Conservation (phyloP, 179 eudicot species). For the Camellia oleifera region DNA sequence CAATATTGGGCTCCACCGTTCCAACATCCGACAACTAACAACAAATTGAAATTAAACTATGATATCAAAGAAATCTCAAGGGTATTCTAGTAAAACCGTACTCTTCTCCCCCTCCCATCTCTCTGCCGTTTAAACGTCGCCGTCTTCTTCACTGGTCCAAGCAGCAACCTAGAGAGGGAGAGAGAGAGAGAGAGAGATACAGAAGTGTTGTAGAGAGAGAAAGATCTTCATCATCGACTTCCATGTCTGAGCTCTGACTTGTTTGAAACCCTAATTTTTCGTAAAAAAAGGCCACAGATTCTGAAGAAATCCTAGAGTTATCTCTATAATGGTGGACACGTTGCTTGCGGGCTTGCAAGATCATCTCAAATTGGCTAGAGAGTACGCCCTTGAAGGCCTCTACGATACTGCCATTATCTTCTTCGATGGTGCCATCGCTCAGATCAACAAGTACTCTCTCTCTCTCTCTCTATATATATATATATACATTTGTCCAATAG, state of each 20-base stretch:
- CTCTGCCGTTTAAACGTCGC: slow-evolving; percentile 36
- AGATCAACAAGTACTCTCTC: slow-evolving; percentile 79
- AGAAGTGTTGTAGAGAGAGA: not conserved
- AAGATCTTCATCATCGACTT: not conserved
- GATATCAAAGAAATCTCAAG: slow-evolving; percentile 4
- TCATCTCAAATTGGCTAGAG: slow-evolving; percentile 91
- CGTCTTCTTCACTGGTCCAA: slow-evolving; percentile 23
- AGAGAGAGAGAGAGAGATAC: not conserved
- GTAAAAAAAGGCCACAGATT: not conserved
- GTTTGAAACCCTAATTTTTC: slow-evolving; percentile 19
- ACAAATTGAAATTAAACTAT: not conserved
- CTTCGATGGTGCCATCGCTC: slow-evolving; percentile 98
- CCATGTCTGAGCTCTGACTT: not conserved
- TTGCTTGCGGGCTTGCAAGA: slow-evolving; percentile 81
- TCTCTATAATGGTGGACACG: slow-evolving; percentile 53
- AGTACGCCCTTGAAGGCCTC: slow-evolving; percentile 89
- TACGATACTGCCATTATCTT: slow-evolving; percentile 94
- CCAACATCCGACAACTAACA: not conserved
- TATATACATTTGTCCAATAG: not conserved
- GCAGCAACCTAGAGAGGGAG: not conserved
- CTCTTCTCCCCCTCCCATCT: slow-evolving; percentile 7
- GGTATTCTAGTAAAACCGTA: slow-evolving; percentile 18
- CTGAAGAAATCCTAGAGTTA: slow-evolving; percentile 9
- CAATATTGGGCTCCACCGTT: not conserved
- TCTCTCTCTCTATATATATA: slow-evolving; percentile 7